Percentiles rank a stretch among this genome's conserved stretches.
These are phyloP conservation scores for Lactarius hatsudake DNA, from an alignment of 768 basidiomycete genomes.

Conservation along the genomic window DNA sequence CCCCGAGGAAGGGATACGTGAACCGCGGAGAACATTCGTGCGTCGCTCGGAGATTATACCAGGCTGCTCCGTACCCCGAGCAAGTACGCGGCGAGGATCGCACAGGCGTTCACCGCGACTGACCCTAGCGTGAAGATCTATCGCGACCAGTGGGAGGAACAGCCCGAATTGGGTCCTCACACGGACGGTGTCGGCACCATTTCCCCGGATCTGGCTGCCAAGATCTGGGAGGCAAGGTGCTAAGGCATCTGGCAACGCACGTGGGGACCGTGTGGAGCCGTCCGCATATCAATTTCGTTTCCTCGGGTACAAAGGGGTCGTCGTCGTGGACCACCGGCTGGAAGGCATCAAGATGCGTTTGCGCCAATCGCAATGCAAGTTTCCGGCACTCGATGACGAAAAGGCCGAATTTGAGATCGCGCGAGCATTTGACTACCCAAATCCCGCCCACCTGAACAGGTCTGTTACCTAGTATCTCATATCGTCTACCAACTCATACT, in stretches of 20 bases:
- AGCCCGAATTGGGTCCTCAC: constrained; percentile 58
- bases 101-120: constrained; percentile 83
- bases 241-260: constrained; percentile 30
- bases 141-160: constrained; percentile 57
- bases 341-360: constrained; percentile 67
- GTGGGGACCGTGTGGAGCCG: constrained; percentile 2
- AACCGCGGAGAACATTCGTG: constrained; percentile 58
- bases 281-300: constrained; percentile 76
- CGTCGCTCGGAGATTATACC: constrained; percentile 65
- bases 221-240: constrained; percentile 59
- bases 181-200: constrained; percentile 86
- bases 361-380: constrained; percentile 74
- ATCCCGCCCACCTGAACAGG: constrained; percentile 70
- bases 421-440: constrained; percentile 56
- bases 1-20: constrained; percentile 42
- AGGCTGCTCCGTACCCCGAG: constrained; percentile 51
- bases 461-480: constrained; percentile 30
- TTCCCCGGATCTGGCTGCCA: constrained; percentile 52
- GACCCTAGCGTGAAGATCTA: constrained; percentile 65
- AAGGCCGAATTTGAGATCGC: constrained; percentile 70
- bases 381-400: constrained; percentile 47
- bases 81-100: constrained; percentile 78
- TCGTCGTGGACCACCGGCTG: constrained; percentile 59
- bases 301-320: constrained; percentile 80
- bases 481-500: background rate